Percentiles rank a stretch among this genome's conserved stretches.
Conservation (phyloP, 1,284 basidiomycete genomes). For the Volvariella surrecta region DNA sequence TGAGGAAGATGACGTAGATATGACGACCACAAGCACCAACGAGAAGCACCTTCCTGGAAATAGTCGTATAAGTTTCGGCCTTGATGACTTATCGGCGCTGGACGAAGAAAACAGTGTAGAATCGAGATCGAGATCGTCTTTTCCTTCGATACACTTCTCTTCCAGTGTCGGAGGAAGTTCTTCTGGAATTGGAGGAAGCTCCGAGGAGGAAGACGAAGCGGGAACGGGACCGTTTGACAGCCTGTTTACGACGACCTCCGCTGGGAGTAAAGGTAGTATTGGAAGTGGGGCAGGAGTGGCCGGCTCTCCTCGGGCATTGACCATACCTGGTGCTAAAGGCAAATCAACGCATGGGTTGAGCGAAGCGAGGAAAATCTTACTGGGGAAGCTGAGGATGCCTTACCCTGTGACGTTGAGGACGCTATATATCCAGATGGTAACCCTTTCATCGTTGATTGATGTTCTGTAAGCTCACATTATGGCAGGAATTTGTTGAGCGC, state of each 20-base stretch:
- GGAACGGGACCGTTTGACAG: conserved; percentile 19
- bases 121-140: conserved; percentile 47
- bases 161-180: conserved; percentile 19
- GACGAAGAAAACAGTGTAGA: conserved; percentile 32
- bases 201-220: conserved; percentile 25
- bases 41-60: conserved; percentile 26
- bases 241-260: conserved; percentile 20
- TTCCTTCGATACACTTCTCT: conserved; percentile 76
- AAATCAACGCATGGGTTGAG: not conserved
- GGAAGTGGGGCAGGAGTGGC: not conserved
- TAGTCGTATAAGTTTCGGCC: conserved; percentile 49
- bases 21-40: conserved; percentile 38
- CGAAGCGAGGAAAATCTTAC: conserved; percentile 3
- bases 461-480: conserved; percentile 3
- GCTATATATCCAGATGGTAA: conserved; percentile 86
- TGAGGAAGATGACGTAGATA: conserved; percentile 27
- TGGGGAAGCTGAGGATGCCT: conserved; percentile 15
- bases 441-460: conserved; percentile 8
- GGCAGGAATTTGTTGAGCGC: conserved; percentile 81
- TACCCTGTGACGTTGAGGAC: conserved; percentile 47
- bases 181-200: not conserved
- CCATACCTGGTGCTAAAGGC: conserved; percentile 9
- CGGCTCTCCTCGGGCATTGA: conserved; percentile 1
- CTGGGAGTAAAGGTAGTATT: conserved; percentile 2
- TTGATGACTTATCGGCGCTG: conserved; percentile 40